Conservation (phyloP, 306 rosid genomes). For the Adenanthera pavonina region DNA sequence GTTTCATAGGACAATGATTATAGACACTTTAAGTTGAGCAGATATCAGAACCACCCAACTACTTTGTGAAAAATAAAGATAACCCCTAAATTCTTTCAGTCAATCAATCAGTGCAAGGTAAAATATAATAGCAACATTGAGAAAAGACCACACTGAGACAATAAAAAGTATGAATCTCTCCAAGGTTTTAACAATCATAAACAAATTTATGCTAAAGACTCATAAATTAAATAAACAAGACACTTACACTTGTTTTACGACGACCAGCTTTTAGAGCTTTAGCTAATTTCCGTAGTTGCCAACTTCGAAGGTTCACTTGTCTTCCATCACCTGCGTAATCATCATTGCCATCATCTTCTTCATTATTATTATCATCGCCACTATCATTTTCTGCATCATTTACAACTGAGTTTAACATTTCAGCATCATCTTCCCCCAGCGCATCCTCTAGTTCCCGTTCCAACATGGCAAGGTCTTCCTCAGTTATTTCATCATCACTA, state of each 20-base stretch:
- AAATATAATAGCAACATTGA: constrained; percentile 3
- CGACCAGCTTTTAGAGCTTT: constrained; percentile 79
- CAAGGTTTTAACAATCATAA: neutral
- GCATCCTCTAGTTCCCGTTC: constrained; percentile 67
- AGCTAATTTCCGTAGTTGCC: constrained; percentile 88
- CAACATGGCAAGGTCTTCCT: constrained; percentile 67
- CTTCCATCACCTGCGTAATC: constrained; percentile 42
- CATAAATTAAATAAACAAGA: constrained; percentile 5
- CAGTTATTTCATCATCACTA: constrained; percentile 55
- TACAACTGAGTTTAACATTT: constrained; percentile 10
- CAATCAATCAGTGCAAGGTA: constrained; percentile 8
- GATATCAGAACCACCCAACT: constrained; percentile 8
- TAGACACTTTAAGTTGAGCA: constrained; percentile 15
- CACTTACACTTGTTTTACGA: constrained; percentile 79
- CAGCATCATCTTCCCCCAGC: constrained; percentile 54
- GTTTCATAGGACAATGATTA: constrained; percentile 23
- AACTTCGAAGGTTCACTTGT: constrained; percentile 62
- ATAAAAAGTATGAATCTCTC: neutral
- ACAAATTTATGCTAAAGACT: constrained; percentile 9
- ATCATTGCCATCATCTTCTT: constrained; percentile 9
- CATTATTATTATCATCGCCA: constrained; percentile 28
- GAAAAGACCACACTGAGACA: neutral
- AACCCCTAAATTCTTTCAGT: constrained; percentile 1
- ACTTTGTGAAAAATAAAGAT: constrained; percentile 10
- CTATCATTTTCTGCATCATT: constrained; percentile 38